A percentile compares a stretch with the other conserved stretches of the same genome.
Conservation (phyloP, 202 grass and related monocot species). For the Elaeis oleifera region DNA sequence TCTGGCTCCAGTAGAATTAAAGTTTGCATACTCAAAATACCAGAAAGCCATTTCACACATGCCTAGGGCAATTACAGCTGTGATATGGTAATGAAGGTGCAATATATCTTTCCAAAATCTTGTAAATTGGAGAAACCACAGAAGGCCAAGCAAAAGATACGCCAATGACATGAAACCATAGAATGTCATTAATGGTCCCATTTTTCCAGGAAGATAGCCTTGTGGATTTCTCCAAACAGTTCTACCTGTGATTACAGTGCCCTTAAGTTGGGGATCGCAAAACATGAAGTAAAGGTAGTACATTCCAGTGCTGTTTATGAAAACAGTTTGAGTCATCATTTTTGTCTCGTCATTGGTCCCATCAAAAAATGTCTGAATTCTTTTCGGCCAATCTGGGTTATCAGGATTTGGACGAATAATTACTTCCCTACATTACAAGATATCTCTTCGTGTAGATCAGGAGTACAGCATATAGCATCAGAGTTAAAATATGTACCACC, state of each 20-base stretch:
- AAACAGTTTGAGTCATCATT: conserved; percentile 53
- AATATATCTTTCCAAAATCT: conserved; percentile 79
- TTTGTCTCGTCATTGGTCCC: conserved; percentile 51
- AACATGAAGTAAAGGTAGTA: conserved; percentile 99
- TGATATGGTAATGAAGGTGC: conserved; percentile 97
- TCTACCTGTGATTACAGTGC: conserved; percentile 66
- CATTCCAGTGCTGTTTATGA: conserved; percentile 86
- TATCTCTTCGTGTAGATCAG: conserved; percentile 55
- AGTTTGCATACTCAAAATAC: conserved; percentile 98
- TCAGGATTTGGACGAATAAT: conserved; percentile 85
- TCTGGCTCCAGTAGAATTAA: conserved; percentile 83
- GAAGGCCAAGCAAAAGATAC: conserved; percentile 84
- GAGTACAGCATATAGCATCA: conserved; percentile 86
- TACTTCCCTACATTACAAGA: conserved; percentile 77
- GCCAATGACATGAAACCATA: conserved; percentile 94
- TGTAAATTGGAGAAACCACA: conserved; percentile 94
- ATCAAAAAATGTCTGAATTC: conserved; percentile 93
- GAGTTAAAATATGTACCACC: conserved; percentile 82
- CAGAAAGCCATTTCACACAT: conserved; percentile 99
- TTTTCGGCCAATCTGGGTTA: conserved; percentile 75
- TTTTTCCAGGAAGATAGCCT: conserved; percentile 99
- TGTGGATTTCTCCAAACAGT: conserved; percentile 98
- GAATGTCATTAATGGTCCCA: conserved; percentile 92
- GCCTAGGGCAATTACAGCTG: conserved; percentile 89
- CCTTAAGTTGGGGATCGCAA: conserved; percentile 79